These are phyloP conservation scores for Chlamydomonas sphaeroides DNA, from an alignment of 139 green algal genomes.

Conservation along the genomic window DNA sequence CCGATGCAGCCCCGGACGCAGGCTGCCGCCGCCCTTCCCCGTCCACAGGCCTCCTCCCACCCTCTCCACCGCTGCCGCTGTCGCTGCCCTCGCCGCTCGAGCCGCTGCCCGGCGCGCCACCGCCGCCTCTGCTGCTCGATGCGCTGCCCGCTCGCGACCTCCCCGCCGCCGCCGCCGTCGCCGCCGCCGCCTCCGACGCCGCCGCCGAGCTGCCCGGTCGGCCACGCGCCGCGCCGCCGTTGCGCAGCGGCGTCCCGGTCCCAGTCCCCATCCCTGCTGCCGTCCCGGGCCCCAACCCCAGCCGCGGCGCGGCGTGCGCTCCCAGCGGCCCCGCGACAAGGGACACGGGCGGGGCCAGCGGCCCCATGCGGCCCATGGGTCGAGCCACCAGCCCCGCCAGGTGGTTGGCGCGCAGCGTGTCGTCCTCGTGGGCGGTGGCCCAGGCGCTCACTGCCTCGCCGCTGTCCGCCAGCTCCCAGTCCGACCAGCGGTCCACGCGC, in stretches of 20 bases:
- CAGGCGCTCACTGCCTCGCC: conserved; percentile 32
- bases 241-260: too few species aligned
- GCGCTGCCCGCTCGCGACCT: neutral
- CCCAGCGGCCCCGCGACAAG: neutral
- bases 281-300: too few species aligned
- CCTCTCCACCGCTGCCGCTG: neutral
- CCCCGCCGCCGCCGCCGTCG: neutral
- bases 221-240: too few species aligned
- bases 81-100: neutral
- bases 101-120: too few species aligned
- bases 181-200: too few species aligned
- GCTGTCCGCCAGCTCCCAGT: conserved; percentile 47
- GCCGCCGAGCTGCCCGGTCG: too few species aligned
- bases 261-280: too few species aligned
- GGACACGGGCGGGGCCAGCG: neutral
- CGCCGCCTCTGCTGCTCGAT: neutral
- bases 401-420: conserved; percentile 21
- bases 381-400: neutral
- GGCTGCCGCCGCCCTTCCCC: too few species aligned
- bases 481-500: conserved; percentile 40
- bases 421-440: conserved; percentile 12
- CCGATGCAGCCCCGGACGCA: neutral
- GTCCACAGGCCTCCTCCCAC: too few species aligned
- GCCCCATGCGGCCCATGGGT: neutral
- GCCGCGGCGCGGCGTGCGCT: too few species aligned